A percentile compares a stretch with the other conserved stretches of the same genome.
Conservation (phyloP, 2,329 filamentous ascomycete genomes). For the Xylaria sp. region DNA sequence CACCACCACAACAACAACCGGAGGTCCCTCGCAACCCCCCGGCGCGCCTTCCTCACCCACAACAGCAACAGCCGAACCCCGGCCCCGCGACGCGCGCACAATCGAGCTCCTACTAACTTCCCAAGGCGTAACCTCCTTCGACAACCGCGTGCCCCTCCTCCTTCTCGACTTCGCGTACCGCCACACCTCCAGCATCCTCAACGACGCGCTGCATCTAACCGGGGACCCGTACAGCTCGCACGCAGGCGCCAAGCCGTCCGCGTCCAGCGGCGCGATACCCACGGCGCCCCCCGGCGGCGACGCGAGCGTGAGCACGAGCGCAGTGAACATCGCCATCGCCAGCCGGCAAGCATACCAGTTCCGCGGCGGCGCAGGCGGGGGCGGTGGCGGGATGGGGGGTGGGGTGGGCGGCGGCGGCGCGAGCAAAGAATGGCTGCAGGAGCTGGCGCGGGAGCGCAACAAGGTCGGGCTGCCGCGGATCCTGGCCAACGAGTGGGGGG, state of each 20-base stretch:
- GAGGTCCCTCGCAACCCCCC: constrained; percentile 24
- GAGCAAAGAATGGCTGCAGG: constrained; percentile 80
- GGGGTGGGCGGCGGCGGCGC: constrained; percentile 61
- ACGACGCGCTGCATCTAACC: constrained; percentile 75
- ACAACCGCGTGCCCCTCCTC: constrained; percentile 83
- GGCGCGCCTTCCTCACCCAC: constrained; percentile 45
- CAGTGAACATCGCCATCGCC: constrained; percentile 78
- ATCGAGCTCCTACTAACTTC: constrained; percentile 83
- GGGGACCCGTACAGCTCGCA: constrained; percentile 74
- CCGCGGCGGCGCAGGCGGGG: constrained; percentile 60
- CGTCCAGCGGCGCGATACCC: constrained; percentile 61
- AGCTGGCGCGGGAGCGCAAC: constrained; percentile 78
- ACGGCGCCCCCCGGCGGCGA: constrained; percentile 60
- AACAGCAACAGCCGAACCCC: constrained; percentile 56
- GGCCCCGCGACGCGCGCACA: constrained; percentile 81
- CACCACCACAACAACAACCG: constrained; percentile 33
- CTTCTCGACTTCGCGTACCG: constrained; percentile 90
- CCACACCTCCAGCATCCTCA: constrained; percentile 77
- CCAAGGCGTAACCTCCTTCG: constrained; percentile 82
- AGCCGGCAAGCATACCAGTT: constrained; percentile 77
- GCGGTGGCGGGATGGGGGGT: constrained; percentile 52
- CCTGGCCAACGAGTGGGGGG: constrained; percentile 73
- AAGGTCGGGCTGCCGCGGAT: constrained; percentile 72
- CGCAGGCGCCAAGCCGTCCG: constrained; percentile 64
- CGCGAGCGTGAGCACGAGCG: constrained; percentile 71